Evolutionary conservation across 164 flowering plant genomes (phyloP), one percentile per base, ranked within the genome.

Genomic region (Liquidambar formosana): DNA sequence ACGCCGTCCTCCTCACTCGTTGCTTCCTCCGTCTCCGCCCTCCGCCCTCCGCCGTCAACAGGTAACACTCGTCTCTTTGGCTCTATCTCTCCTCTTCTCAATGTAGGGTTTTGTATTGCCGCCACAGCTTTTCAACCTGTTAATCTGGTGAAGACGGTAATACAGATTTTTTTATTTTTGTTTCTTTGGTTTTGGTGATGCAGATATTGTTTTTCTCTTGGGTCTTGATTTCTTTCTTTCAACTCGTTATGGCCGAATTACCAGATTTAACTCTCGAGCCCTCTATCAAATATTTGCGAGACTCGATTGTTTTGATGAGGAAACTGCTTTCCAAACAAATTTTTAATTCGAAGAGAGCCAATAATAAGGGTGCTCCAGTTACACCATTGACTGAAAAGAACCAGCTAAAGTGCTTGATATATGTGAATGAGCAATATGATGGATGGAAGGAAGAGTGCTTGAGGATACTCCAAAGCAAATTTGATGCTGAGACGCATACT

Each of bases 391-490:
- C 67, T 54, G 81, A 85, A 69, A 81, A 74, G 62, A 79, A 77
- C 70, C 74, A 76, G 71, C 73, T 80, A 12, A 78, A 21, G n/a
- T 94, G 92, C 21, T 68, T 94, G 76, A 80, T 92, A 56, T 94
- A 79, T 74, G 97, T 90, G 47, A 90, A 85, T 60, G 95, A 94
- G 75, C 77, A 83, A 56, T 90, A 85, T 68, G 91, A 82, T 71
- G 96, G 96, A 19, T 94, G 98, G 98, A 89, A 92, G 69, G 90
- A 83, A 62, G 88, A 80, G 45, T 94, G 97, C 76, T 70, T 92
- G 77, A 80, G 62, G 64, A 88, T 89, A 57, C 91, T 92, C 16
- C 82, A 78, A 69, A 82, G 76, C 63, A 88, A 88, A 61, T 94
- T 80, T 65, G 75, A 85, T 60, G 21, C 46, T 2, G 49, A 62